These are phyloP conservation scores for Euphorbia peplus DNA, from an alignment of 345 rosid species.

Conservation along the genomic window DNA sequence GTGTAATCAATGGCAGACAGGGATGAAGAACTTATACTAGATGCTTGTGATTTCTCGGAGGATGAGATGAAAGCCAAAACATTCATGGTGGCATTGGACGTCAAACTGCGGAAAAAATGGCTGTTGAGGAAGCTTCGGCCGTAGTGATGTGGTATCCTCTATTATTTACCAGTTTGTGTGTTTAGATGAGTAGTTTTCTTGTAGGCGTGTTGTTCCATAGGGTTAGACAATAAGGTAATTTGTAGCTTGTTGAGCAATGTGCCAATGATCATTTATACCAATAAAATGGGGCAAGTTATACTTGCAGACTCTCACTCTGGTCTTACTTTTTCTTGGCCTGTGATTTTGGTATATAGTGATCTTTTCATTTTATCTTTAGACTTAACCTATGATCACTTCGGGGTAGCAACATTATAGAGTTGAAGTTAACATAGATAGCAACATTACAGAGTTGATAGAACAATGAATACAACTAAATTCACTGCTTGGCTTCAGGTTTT, in stretches of 20 bases:
- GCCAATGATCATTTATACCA: not conserved
- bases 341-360: too few relatives aligned
- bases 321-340: too few relatives aligned
- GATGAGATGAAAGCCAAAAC: conserved; percentile 78
- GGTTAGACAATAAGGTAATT: not conserved
- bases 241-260: not conserved
- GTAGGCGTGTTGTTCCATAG: not conserved
- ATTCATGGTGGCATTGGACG: conserved; percentile 77
- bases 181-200: not conserved
- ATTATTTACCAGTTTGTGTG: not conserved
- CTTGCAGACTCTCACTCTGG: too few relatives aligned
- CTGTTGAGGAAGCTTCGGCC: conserved; percentile 72
- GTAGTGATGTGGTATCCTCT: conserved; percentile 4
- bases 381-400: too few relatives aligned
- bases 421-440: too few relatives aligned
- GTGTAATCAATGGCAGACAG: too few relatives aligned
- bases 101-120: conserved; percentile 75
- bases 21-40: conserved; percentile 69
- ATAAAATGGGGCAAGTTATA: too few relatives aligned
- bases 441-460: too few relatives aligned
- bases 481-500: too few relatives aligned
- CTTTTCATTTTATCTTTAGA: too few relatives aligned
- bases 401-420: too few relatives aligned
- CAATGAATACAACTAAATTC: too few relatives aligned
- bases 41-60: conserved; percentile 85